Evolutionary conservation across 2,329 filamentous ascomycete species (phyloP), one percentile per base, ranked within the genome.

Genomic region (Berkeleyomyces rouxiae): DNA sequence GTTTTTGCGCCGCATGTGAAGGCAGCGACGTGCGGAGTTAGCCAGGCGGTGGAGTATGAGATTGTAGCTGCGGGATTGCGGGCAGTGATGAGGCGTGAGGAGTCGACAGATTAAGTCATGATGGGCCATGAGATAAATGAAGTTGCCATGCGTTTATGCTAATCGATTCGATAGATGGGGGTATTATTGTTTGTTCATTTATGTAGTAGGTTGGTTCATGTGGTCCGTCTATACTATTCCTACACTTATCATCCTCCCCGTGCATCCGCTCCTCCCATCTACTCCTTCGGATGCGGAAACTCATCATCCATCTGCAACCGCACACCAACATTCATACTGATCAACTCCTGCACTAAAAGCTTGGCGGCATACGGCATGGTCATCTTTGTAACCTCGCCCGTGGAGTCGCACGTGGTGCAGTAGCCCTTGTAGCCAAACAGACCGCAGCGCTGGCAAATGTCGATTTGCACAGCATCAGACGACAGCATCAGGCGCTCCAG

Each of bases 271-370:
- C 44, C 44, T n/a, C 42, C 33, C 33, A 10, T 39, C 69, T 68
- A 74, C 64, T 67, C 70, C 65, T 72, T 73, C 33, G 81, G 81
- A 68, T 84, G 81, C 13, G 90, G 90, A 73, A 99, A 99, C 75
- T 97, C 90, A 71, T 99, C 93, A 69, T 90, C 90, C 67, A 99
- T 75, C 77, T 92, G 88, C 74, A 99, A 77, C 64, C 88, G 81
- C 65, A 95, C 92, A 66, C 91, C 88, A n/a, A 99, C 90, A 73
- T 99, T 99, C 93, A 99, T 99, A 73, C 90, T 95, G 70, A 95
- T 86, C 70, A 99, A 75, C 76, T 99, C 93, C 77, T 99, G 93
- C 58, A 97, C 89, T 63, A 99, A 77, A 71, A 99, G 76, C 79
- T 99, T 97, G 0, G 93, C 93, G 16, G 93, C 93, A 74, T 99